Base-by-base conservation (phyloP, 352 stramenopile species). In the Phytophthora brassicae region DNA sequence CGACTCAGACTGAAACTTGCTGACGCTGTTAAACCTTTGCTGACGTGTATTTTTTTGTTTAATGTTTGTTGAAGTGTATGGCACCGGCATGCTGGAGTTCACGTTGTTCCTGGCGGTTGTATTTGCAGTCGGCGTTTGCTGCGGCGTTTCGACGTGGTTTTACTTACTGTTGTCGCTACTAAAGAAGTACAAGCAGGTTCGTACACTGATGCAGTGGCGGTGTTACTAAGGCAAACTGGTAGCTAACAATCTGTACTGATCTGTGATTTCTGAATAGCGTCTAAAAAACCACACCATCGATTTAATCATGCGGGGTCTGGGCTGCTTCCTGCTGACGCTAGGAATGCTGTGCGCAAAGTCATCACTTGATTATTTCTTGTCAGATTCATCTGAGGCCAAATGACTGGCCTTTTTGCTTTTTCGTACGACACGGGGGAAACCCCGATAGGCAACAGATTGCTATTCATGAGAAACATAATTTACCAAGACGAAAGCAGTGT, bases 151-250 rank as follows among this genome's bases (percentile, higher is more conserved):
- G 12, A 94, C 84, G 8, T 96, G 88, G 88, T 96, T 96, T 68
- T 96, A 92, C 62, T 51, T 96, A 11, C 66, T 96, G 13, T 70
- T 96, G 14, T 88, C 83, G 36, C 68, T 96, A 24, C 60, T 96
- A 16, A 90, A 93, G 63, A 96, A 94, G 62, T 96, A 96, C 84
- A 96, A 96, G 41, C 78, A 94, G 78, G 86, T 95, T 41, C 9
- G 62, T 64, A 3, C n/a, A 17, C 28, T 9, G 8, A 26, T 31
- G 17, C 16, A 22, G 41, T 35, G 56, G n/a, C 4, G 14, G 17
- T 17, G n/a, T 17, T 8, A 56, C 11, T 22, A 5, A 2, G 54
- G 31, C 23, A 28, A 28, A 16, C 39, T 46, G 11, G 29, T 20
- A 31, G 26, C 43, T 62, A 28, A 64, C 48, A 22, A 39, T 44